phyloP scores from a whole-genome alignment of 192 early-diverging fungal species.

The Martensiomyces pterosporus region DNA sequence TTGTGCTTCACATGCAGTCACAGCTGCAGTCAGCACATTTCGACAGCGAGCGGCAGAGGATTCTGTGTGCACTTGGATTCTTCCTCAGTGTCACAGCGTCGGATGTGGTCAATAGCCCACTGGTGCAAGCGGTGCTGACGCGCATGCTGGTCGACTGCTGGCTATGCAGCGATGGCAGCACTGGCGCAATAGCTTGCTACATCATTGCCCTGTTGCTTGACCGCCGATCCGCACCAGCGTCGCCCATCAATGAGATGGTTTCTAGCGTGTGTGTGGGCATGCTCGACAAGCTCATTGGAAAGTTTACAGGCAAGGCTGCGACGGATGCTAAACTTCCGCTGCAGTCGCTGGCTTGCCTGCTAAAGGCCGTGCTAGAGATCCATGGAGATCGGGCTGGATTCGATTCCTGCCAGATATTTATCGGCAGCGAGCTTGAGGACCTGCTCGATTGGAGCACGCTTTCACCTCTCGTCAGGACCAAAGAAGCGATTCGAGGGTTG shows the following conservation, averaged over 20 bases:
- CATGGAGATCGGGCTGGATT: not conserved
- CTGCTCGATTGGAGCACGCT: slow-evolving; percentile 21
- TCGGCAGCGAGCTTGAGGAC: slow-evolving; percentile 16
- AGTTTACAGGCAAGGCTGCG: not conserved
- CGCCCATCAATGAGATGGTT: too few species aligned
- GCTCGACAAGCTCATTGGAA: not conserved
- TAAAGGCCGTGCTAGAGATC: too few species aligned
- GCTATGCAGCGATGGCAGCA: slow-evolving; percentile 9
- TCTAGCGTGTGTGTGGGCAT: too few species aligned
- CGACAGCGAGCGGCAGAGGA: slow-evolving; percentile 18
- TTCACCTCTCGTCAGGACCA: slow-evolving; percentile 7
- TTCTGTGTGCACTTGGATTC: slow-evolving; percentile 20
- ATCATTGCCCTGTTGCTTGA: slow-evolving; percentile 13
- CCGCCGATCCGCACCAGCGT: not conserved
- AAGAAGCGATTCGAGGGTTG: slow-evolving; percentile 1
- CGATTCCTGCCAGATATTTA: slow-evolving; percentile 8
- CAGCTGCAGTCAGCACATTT: slow-evolving; percentile 9
- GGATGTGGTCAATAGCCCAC: slow-evolving; percentile 18
- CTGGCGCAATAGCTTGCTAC: slow-evolving; percentile 13
- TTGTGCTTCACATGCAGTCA: slow-evolving; percentile 24
- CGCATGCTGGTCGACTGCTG: slow-evolving; percentile 19
- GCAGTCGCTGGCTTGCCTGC: slow-evolving; percentile 1
- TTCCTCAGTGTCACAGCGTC: slow-evolving; percentile 6
- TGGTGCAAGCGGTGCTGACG: slow-evolving; percentile 18
- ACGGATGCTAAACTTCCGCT: not conserved